A percentile compares a stretch with the other conserved stretches of the same genome.
phyloP scores from a whole-genome alignment of 495 filamentous ascomycete species.

The Annulohypoxylon maeteangense region DNA sequence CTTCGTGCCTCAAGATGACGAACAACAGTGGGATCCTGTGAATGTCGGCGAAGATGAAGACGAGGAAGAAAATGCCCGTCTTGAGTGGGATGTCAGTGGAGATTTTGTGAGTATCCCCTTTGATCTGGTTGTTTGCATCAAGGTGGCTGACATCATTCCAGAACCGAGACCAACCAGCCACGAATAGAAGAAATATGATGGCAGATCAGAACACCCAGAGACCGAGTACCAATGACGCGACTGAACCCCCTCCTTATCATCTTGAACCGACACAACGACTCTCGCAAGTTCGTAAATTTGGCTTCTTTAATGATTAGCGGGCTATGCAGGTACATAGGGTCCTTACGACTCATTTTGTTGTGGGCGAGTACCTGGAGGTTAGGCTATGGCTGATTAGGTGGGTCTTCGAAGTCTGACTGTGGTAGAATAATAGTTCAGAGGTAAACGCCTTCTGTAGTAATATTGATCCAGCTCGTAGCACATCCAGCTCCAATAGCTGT shows the following conservation, averaged over 20 bases:
- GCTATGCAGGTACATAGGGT: not conserved
- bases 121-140: not conserved
- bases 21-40: conserved; percentile 85
- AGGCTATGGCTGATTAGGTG: not conserved
- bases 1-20: conserved; percentile 78
- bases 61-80: conserved; percentile 64
- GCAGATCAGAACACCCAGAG: conserved; percentile 40
- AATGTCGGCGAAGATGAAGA: conserved; percentile 76
- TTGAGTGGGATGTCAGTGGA: conserved; percentile 84
- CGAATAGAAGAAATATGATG: conserved; percentile 50
- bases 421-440: conserved; percentile 21
- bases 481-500: conserved; percentile 80
- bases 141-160: conserved; percentile 43
- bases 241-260: conserved; percentile 47
- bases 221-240: conserved; percentile 45
- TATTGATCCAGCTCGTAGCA: conserved; percentile 84
- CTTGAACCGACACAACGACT: conserved; percentile 75
- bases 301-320: conserved; percentile 62
- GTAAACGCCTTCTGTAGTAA: conserved; percentile 45
- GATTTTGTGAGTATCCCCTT: conserved; percentile 54
- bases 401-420: not conserved
- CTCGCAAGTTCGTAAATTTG: conserved; percentile 64
- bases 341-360: too few species aligned
- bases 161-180: conserved; percentile 49
- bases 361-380: not conserved